A percentile compares a stretch with the other conserved stretches of the same genome.
Conservation (phyloP, 108 stramenopile species). For the Cyclotella sp. region DNA sequence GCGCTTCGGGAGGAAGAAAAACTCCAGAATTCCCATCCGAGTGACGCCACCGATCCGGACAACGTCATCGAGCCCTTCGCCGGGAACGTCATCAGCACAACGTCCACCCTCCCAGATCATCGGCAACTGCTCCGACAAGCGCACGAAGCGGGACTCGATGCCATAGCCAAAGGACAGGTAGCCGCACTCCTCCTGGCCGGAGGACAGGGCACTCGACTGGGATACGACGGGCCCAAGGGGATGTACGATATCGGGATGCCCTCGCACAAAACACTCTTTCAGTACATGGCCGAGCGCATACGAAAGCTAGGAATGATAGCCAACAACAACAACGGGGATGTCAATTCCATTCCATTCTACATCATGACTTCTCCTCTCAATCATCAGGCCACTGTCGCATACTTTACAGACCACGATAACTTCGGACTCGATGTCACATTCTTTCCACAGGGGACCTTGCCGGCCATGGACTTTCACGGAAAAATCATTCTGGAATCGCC, state of each 20-base stretch:
- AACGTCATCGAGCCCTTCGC: constrained; percentile 67
- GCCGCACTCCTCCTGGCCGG: constrained; percentile 94
- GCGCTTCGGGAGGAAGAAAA: constrained; percentile 59
- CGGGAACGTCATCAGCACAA: constrained; percentile 48
- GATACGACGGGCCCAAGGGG: constrained; percentile 96
- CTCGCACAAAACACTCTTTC: constrained; percentile 84
- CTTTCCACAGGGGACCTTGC: constrained; percentile 95
- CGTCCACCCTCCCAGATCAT: constrained; percentile 22
- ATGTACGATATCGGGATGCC: constrained; percentile 95
- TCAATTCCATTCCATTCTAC: constrained; percentile 75
- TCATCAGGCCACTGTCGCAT: constrained; percentile 81
- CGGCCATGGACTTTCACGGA: constrained; percentile 87
- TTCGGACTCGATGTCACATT: constrained; percentile 93
- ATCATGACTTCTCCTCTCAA: constrained; percentile 98
- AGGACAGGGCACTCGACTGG: constrained; percentile 97
- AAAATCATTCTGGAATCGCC: constrained; percentile 91
- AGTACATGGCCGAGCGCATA: constrained; percentile 87
- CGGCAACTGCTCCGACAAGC: constrained; percentile 16
- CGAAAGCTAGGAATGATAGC: constrained; percentile 60
- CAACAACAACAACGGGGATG: constrained; percentile 1
- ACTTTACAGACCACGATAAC: constrained; percentile 75
- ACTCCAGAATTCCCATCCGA: constrained; percentile 27
- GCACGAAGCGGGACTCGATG: constrained; percentile 62
- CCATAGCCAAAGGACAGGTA: constrained; percentile 71
- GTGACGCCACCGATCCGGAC: constrained; percentile 14